Evolutionary conservation across 345 rosid genomes (phyloP).

Genomic region (Fremontodendron californicum): DNA sequence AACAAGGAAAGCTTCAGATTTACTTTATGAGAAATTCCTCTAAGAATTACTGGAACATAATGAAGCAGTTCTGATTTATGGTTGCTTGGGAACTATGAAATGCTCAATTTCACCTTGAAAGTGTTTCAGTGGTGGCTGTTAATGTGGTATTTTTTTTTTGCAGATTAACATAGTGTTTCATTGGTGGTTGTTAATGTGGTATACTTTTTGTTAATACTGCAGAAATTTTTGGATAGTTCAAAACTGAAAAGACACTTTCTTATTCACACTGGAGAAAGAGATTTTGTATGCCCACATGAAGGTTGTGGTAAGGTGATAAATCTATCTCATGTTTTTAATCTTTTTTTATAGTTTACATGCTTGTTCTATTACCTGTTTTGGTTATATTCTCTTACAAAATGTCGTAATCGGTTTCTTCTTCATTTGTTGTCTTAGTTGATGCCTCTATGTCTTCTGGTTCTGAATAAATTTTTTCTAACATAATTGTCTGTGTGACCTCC

Average conservation of each 20-base stretch:
- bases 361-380: not conserved
- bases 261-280: constrained; percentile 92
- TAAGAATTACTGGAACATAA: not conserved
- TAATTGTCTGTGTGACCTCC: not conserved
- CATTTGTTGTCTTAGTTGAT: not conserved
- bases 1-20: not conserved
- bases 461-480: not conserved
- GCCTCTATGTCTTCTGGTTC: not conserved
- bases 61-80: not conserved
- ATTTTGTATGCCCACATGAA: constrained; percentile 81
- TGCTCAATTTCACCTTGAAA: not conserved
- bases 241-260: constrained; percentile 92
- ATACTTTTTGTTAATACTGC: constrained; percentile 31
- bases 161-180: not conserved
- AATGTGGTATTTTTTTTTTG: not conserved
- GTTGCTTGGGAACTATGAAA: not conserved
- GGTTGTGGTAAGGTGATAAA: constrained; percentile 96
- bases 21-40: not conserved
- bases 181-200: not conserved
- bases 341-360: not conserved
- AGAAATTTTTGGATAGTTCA: constrained; percentile 98
- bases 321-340: not conserved
- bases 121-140: not conserved
- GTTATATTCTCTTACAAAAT: not conserved
- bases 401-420: not conserved